Percentiles rank a stretch among this genome's conserved stretches.
phyloP scores from a whole-genome alignment of 257 asterid genomes.

The Primulina huaijiensis region DNA sequence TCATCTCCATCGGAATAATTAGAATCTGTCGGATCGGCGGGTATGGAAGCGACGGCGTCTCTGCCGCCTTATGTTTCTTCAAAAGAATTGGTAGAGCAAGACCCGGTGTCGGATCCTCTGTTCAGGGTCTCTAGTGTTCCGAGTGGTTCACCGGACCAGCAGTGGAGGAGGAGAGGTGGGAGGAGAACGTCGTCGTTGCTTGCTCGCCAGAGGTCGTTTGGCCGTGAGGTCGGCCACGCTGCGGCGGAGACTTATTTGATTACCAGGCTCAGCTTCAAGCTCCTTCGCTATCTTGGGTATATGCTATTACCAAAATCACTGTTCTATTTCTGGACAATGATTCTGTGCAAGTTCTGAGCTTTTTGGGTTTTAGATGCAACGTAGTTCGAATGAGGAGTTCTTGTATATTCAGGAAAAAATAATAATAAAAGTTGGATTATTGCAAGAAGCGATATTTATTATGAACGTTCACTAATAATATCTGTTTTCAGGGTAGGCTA shows the following conservation, averaged over 20 bases:
- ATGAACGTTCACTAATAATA: slow-evolving; percentile 32
- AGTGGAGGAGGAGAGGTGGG: slow-evolving; percentile 43
- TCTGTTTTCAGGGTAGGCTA: slow-evolving; percentile 85
- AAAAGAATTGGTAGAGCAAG: slow-evolving; percentile 26
- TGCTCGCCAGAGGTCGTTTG: slow-evolving; percentile 55
- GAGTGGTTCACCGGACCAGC: slow-evolving; percentile 25
- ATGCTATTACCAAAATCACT: slow-evolving; percentile 7
- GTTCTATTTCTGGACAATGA: not conserved
- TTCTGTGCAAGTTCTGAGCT: not conserved
- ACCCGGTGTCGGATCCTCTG: slow-evolving; percentile 27
- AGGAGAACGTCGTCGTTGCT: slow-evolving; percentile 42
- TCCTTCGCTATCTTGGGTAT: slow-evolving; percentile 93
- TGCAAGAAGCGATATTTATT: slow-evolving; percentile 4
- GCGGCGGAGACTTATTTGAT: slow-evolving; percentile 94
- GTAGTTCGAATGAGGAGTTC: not conserved
- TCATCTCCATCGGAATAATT: too few relatives aligned
- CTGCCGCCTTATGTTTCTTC: slow-evolving; percentile 32
- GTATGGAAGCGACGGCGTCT: slow-evolving; percentile 40
- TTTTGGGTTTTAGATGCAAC: not conserved
- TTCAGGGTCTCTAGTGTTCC: slow-evolving; percentile 45
- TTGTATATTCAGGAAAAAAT: not conserved
- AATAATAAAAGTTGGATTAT: not conserved
- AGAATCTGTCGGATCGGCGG: slow-evolving; percentile 4
- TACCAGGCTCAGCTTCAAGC: slow-evolving; percentile 79
- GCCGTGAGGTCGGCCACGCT: slow-evolving; percentile 79